Evolutionary conservation across 2,329 filamentous ascomycete genomes (phyloP).

Genomic region (Cordyceps farinosa): DNA sequence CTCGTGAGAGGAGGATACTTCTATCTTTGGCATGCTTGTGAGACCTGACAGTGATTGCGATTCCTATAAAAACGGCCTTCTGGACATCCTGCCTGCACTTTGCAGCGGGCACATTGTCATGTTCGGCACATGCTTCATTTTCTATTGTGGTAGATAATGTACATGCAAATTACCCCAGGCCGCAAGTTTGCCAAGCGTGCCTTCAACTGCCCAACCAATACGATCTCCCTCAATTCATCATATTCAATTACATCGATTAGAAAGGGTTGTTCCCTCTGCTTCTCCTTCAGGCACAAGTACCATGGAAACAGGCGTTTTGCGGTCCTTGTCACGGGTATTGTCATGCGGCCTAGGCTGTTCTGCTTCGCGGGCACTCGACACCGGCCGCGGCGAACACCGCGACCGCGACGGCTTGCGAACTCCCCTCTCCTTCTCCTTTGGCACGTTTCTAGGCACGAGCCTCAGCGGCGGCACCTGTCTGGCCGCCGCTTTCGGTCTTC

Average conservation of each 20-base stretch:
- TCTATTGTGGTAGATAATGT: background rate
- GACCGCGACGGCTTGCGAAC: background rate
- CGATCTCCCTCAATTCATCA: background rate
- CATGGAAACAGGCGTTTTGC: background rate
- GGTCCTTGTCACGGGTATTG: background rate
- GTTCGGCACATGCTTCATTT: background rate
- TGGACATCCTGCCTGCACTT: background rate
- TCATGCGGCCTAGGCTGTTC: background rate
- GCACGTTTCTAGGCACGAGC: background rate
- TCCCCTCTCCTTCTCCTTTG: background rate
- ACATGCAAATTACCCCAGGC: background rate
- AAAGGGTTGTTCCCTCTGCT: background rate
- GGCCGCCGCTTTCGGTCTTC: slow-evolving; percentile 5
- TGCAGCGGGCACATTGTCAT: background rate
- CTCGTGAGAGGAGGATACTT: background rate
- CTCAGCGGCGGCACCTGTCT: background rate
- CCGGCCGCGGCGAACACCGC: background rate
- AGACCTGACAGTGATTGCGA: background rate
- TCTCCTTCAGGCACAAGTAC: background rate
- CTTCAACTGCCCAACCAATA: background rate
- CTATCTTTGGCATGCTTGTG: background rate
- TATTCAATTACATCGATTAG: background rate
- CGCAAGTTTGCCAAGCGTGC: background rate
- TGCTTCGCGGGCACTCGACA: background rate
- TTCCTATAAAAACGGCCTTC: no score